Evolutionary conservation across 2,329 filamentous ascomycete species (phyloP), one percentile per base, ranked within the genome.

Genomic region (Lachnellula occidentalis): DNA sequence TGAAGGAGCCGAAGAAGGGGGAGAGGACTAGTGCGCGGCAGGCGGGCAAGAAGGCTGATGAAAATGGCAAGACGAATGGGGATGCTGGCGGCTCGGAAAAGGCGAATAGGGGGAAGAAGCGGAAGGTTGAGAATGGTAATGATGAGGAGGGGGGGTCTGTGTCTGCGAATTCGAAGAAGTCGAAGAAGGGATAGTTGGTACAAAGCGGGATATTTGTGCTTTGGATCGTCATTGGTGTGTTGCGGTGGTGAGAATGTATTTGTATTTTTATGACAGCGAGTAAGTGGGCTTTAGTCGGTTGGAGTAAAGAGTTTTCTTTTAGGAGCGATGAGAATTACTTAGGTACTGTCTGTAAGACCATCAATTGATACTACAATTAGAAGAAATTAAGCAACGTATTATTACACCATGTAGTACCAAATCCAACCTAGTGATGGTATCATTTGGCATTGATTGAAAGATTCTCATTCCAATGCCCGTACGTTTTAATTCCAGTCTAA

Each of bases 151-250:
- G 6, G 21, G 34, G 59, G 34, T 50, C 50, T 2, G 56, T 43
- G 50, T 60, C 58, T 34, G 48, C 61, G 55, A 60, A 62, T 34
- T 50, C 61, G 55, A 60, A 62, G 48, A 46, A 53, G 41, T 56
- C 52, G 8, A 55, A 49, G 41, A 59, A 62, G 47, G 47, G 59
- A 50, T 3, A 55, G 49, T 19, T 58, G 61, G 31, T 6, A 9
- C 17, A 34, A 9, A 15, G 27, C 11, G 7, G 3, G 5, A 37
- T 3, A 21, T 24, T 31, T 2, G 27, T n/a, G 14, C 21, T 19
- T n/a, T 19, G 24, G 24, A 24, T 34, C 7, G 19, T 7, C 14
- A n/a, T 11, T 48, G 21, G 19, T 11, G 21, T 22, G 15, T 15
- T n/a, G n/a, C 19, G n/a, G 9, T 11, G 41, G 17, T 17, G 19